Evolutionary conservation across 2,329 filamentous ascomycete species (phyloP), one percentile per base, ranked within the genome.

Genomic region (Hysterium pulicare): DNA sequence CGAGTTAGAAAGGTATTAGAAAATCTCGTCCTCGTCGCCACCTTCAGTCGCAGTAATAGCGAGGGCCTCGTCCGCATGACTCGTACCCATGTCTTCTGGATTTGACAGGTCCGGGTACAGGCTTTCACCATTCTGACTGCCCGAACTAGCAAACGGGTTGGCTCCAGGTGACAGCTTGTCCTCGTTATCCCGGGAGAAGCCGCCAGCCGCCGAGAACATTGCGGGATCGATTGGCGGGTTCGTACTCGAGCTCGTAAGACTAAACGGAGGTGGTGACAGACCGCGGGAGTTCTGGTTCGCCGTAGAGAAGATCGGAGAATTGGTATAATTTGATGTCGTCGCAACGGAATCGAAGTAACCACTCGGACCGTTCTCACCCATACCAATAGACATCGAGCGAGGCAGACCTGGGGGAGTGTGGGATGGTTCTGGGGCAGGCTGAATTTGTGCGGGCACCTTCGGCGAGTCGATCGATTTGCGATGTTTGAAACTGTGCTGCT

Each of bases 401-500:
- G 67, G 61, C 33, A 67, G 55, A 26, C 65, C 59, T 9, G 66
- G 59, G n/a, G 64, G 59, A 19, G 64, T 66, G 45, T 67, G 56
- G 34, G 62, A 67, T 28, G 55, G 51, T 30, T 65, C 64, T 13
- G 64, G 60, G 17, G 64, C 59, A 10, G 64, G 60, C 38, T 65
- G 64, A 7, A 67, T 51, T 33, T 53, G 47, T 38, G 61, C 58
- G 1, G 61, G 57, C 28, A 47, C 49, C 30, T 64, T 60, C 3
- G 49, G 46, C 23, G 44, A 49, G 47, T 78, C 75, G 2, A 47
- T 36, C 3, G 83, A 82, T 63, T 90, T 90, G 20, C 87, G 82
- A 49, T 87, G 86, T 36, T 66, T 65, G 46, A 62, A 56, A n/a
- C 55, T 56, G 13, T 64, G 62, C 2, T 51, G 56, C 41, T 95